Conservation (phyloP, 768 basidiomycete species). For the Lactarius evosmus region DNA sequence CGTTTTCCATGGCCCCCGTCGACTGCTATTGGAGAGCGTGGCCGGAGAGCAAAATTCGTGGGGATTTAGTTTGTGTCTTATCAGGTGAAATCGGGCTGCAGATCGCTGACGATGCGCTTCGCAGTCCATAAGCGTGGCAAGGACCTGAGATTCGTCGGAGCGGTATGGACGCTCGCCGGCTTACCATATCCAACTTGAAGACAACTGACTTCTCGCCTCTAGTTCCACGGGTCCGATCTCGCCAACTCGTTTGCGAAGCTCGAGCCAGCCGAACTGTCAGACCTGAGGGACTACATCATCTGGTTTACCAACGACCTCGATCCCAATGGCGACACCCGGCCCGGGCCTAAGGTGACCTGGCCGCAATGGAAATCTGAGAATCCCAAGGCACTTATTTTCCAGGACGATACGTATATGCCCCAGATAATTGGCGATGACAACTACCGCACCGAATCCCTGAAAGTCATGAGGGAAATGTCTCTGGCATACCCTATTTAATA, state of each 20-base stretch:
- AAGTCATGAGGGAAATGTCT: slow-evolving; percentile 20
- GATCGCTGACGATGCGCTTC: neutral
- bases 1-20: slow-evolving; percentile 26
- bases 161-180: slow-evolving; percentile 7
- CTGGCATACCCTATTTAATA: slow-evolving; percentile 19
- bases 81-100: neutral
- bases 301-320: slow-evolving; percentile 20
- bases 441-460: slow-evolving; percentile 16
- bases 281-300: slow-evolving; percentile 23
- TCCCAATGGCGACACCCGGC: slow-evolving; percentile 18
- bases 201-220: neutral
- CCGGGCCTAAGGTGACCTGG: slow-evolving; percentile 10
- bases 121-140: slow-evolving; percentile 26
- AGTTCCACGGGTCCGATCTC: slow-evolving; percentile 19
- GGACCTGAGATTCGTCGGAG: slow-evolving; percentile 19
- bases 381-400: slow-evolving; percentile 19
- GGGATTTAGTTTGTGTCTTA: slow-evolving; percentile 15
- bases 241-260: slow-evolving; percentile 9
- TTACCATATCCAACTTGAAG: neutral
- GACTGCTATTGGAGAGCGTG: slow-evolving; percentile 19
- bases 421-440: slow-evolving; percentile 14
- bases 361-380: slow-evolving; percentile 16
- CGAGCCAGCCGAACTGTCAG: neutral
- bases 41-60: slow-evolving; percentile 20
- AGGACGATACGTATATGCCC: slow-evolving; percentile 9